Evolutionary conservation across 345 rosid genomes (phyloP).

Genomic region (Pistacia vera): DNA sequence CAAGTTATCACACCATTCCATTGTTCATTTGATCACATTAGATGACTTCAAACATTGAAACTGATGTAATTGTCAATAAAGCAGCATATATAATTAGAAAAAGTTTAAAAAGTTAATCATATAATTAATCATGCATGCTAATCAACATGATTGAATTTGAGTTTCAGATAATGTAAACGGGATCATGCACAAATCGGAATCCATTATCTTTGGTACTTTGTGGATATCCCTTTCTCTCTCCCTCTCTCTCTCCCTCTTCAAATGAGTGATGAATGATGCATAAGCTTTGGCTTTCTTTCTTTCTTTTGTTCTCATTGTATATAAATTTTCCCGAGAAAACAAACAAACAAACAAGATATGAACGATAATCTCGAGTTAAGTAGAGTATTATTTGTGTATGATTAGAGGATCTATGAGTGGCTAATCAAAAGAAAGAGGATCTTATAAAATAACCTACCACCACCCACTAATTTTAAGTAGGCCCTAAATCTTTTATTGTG

Average conservation of each 20-base stretch:
- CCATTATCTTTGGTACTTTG: slow-evolving; percentile 5
- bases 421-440: not conserved
- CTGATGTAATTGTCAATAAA: too few relatives aligned
- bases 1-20: not conserved
- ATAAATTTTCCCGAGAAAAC: not conserved
- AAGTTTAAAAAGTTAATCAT: too few relatives aligned
- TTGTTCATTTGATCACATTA: too few relatives aligned
- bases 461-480: slow-evolving; percentile 9
- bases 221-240: slow-evolving; percentile 4
- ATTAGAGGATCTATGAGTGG: slow-evolving; percentile 25
- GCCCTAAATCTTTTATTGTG: not conserved
- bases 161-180: not conserved
- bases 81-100: too few relatives aligned
- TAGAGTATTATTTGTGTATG: slow-evolving; percentile 17
- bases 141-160: too few relatives aligned
- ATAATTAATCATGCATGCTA: too few relatives aligned
- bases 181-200: not conserved
- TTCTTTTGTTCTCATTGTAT: not conserved
- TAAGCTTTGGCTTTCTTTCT: slow-evolving; percentile 2
- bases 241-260: not conserved
- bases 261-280: not conserved
- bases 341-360: slow-evolving; percentile 21
- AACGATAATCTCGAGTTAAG: not conserved
- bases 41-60: too few relatives aligned
- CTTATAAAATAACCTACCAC: slow-evolving; percentile 35